Evolutionary conservation across 2,329 filamentous ascomycete genomes (phyloP).

Genomic region (Chaetomium sp.): DNA sequence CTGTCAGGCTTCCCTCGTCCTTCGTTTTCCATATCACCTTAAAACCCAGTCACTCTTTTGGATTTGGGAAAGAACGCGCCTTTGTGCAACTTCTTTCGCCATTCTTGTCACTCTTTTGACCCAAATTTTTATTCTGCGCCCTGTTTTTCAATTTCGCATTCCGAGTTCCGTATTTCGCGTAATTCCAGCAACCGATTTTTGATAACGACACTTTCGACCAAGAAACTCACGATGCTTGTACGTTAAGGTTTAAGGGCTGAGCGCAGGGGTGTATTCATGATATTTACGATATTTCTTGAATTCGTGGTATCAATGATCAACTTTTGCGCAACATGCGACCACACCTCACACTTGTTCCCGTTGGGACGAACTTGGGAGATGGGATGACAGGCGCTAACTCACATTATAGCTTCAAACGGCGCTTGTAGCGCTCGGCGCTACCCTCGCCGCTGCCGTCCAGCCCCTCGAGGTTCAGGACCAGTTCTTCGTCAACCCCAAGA

Average conservation of each 20-base stretch:
- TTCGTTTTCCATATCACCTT: conserved; percentile 1
- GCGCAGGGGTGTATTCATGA: background rate
- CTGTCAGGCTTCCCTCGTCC: background rate
- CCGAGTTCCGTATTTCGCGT: background rate
- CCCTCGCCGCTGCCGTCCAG: conserved; percentile 49
- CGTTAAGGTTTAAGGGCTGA: background rate
- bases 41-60: conserved; percentile 1
- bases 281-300: too few relatives aligned
- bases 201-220: background rate
- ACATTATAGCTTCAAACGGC: conserved; percentile 33
- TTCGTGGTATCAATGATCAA: too few relatives aligned
- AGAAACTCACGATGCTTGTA: conserved; percentile 9
- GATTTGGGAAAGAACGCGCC: conserved; percentile 7
- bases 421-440: conserved; percentile 48
- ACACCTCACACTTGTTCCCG: background rate
- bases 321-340: background rate
- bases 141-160: background rate
- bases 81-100: conserved; percentile 2
- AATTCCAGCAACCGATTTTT: background rate
- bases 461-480: conserved; percentile 50
- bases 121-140: conserved; percentile 2
- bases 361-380: background rate
- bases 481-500: conserved; percentile 54
- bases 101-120: conserved; percentile 26
- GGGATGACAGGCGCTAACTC: conserved; percentile 2